Evolutionary conservation across 768 basidiomycete species (phyloP).

Genomic region (Leccinum broughii): DNA sequence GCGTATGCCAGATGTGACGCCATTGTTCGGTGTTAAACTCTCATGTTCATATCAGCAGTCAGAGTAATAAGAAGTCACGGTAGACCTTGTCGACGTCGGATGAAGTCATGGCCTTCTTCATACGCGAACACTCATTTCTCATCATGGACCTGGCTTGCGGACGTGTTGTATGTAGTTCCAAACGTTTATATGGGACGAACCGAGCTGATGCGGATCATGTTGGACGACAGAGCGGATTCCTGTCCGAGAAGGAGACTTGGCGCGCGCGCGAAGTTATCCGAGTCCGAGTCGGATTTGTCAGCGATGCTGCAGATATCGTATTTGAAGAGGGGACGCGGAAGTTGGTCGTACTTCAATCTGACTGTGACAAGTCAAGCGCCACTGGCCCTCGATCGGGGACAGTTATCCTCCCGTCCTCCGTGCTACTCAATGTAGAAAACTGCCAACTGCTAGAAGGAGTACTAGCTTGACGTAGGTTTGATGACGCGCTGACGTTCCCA

Average conservation of each 20-base stretch:
- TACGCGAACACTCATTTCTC: conserved; percentile 1
- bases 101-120: conserved; percentile 14
- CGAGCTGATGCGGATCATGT: not conserved
- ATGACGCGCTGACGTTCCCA: not conserved
- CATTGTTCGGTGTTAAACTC: conserved; percentile 12
- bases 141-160: not conserved
- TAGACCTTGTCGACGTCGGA: conserved; percentile 14
- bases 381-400: conserved; percentile 2
- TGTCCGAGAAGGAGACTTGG: not conserved
- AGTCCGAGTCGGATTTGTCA: conserved; percentile 1
- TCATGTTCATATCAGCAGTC: conserved; percentile 12
- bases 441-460: conserved; percentile 5
- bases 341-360: not conserved
- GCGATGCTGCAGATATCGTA: not conserved
- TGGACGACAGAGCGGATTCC: not conserved
- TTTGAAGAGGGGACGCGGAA: not conserved
- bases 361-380: conserved; percentile 1
- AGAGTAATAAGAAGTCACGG: conserved; percentile 1
- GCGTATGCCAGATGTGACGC: conserved; percentile 8
- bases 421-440: not conserved
- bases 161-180: not conserved
- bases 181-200: not conserved
- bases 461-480: not conserved
- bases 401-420: not conserved
- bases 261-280: not conserved